Evolutionary conservation across 805 yeast genomes (phyloP).

Genomic region (Blastobotrys terrestris): DNA sequence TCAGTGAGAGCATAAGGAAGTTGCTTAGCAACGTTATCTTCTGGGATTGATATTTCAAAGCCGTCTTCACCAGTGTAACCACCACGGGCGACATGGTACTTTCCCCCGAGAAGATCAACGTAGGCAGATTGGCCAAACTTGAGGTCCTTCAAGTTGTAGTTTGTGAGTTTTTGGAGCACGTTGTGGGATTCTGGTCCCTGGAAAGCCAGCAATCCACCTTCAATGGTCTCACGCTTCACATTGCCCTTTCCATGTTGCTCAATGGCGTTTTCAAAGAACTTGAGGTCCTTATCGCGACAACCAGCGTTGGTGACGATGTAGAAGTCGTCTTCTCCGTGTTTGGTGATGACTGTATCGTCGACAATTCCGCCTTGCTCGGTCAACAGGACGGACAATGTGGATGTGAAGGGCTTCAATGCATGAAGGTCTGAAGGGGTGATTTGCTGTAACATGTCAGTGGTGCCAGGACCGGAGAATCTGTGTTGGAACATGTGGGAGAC

Average conservation of each 20-base stretch:
- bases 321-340: conserved; percentile 60
- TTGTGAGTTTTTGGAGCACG: conserved; percentile 58
- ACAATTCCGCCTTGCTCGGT: conserved; percentile 78
- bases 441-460: conserved; percentile 62
- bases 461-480: conserved; percentile 59
- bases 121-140: conserved; percentile 68
- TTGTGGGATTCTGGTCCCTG: conserved; percentile 88
- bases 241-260: conserved; percentile 31
- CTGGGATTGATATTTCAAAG: conserved; percentile 79
- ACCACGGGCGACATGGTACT: conserved; percentile 80
- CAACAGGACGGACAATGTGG: conserved; percentile 72
- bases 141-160: conserved; percentile 50
- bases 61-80: conserved; percentile 99
- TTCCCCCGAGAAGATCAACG: conserved; percentile 36
- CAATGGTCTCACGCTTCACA: conserved; percentile 34
- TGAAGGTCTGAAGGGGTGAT: conserved; percentile 83
- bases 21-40: conserved; percentile 42
- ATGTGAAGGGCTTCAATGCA: conserved; percentile 48
- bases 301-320: conserved; percentile 97
- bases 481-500: conserved; percentile 98
- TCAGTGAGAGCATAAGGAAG: conserved; percentile 58
- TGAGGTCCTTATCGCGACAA: conserved; percentile 73
- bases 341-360: conserved; percentile 88
- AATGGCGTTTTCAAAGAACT: conserved; percentile 53
- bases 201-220: conserved; percentile 75